Evolutionary conservation across 108 stramenopile species (phyloP).

Genomic region (Phaeodactylum tricornutum): DNA sequence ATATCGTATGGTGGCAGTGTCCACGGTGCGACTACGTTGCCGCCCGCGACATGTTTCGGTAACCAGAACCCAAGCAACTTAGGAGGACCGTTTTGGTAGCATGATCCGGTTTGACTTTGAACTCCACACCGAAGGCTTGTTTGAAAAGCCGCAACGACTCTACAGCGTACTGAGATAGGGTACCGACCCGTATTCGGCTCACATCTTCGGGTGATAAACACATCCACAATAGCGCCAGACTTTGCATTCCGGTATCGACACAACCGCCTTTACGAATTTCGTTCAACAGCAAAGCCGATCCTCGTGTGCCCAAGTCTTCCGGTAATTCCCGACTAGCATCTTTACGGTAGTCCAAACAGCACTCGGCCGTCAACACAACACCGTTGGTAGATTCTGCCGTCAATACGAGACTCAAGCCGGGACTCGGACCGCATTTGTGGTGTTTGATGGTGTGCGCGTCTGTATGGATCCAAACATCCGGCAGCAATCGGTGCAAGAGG

Average conservation of each 20-base stretch:
- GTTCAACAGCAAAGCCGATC: constrained; percentile 77
- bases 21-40: too few species aligned
- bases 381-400: constrained; percentile 89
- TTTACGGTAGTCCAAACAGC: constrained; percentile 37
- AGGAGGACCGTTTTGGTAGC: constrained; percentile 63
- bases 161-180: constrained; percentile 64
- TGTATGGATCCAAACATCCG: constrained; percentile 95
- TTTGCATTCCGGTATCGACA: constrained; percentile 83
- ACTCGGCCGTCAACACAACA: constrained; percentile 73
- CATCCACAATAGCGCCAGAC: constrained; percentile 89
- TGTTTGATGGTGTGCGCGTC: constrained; percentile 74
- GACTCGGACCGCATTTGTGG: constrained; percentile 62
- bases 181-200: constrained; percentile 70
- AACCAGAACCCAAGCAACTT: constrained; percentile 84
- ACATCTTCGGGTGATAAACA: constrained; percentile 96
- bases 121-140: constrained; percentile 74
- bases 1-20: too few species aligned
- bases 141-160: constrained; percentile 75
- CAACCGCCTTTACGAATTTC: constrained; percentile 91
- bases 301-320: constrained; percentile 90
- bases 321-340: constrained; percentile 57
- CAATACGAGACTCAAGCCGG: constrained; percentile 77
- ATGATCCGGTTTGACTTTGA: constrained; percentile 68
- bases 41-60: constrained; percentile 77
- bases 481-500: constrained; percentile 76